Base-by-base conservation (phyloP, 108 stramenopile genomes). In the Pseudonitzschia delicatissima region DNA sequence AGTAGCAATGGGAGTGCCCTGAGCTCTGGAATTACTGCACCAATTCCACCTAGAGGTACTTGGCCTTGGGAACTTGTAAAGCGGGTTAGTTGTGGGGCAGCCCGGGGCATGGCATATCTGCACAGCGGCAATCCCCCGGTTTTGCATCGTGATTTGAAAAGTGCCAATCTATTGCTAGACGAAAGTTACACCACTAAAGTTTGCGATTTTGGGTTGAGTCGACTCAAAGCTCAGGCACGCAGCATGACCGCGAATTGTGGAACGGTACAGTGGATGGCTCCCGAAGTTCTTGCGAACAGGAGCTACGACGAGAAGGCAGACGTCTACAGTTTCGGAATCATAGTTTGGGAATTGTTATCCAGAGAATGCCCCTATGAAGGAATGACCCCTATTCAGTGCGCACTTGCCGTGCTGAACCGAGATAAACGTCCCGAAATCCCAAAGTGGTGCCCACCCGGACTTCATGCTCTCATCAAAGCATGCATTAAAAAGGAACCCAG, bases 191-290 rank as follows among this genome's bases (percentile, higher is more conserved):
- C 81, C 7, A 84, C 91, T n/a, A 96, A 96, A 64, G 87, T 98
- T 7, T 92, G 93, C 39, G 97, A 98, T 66, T 96, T 98, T 75
- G 97, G 97, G 13, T 71, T 98, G 23, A 88, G 90, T 60, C 82
- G 95, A 39, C 68, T 96, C 11, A 91, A 94, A 62, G 88, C 87
- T 21, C 80, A 84, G 18, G 85, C 79, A 15, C 57, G 86, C n/a
- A 93, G 92, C 55, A 93, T 93, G 92, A 92, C 94, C 35, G 94
- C 87, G 26, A 90, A 91, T 64, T 92, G 89, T 62, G 96, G 96
- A n/a, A 97, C 96, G 5, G 92, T 93, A 0, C 96, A 95, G 40
- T 97, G 92, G 93, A 95, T 95, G 94, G 94, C 96, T n/a, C 96
- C 96, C 1, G 93, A 94, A 60, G 88, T 95, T 9, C 73, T 95